Evolutionary conservation across 352 stramenopile genomes (phyloP), one percentile per base, ranked within the genome.

Genomic region (Elongisporangium prolatum): DNA sequence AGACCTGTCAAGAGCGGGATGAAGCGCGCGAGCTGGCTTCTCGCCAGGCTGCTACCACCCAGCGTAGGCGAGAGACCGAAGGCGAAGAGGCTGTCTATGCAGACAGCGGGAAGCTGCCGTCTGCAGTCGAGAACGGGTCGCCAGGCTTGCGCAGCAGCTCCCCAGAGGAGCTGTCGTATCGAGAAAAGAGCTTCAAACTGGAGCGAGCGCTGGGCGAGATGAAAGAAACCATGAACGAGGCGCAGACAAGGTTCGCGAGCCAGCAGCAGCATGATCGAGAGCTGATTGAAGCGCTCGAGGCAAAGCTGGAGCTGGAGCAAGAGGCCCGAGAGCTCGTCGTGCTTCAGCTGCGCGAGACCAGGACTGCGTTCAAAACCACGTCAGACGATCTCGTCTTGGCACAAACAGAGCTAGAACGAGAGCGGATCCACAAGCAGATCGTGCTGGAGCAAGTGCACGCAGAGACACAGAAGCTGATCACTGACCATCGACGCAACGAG

Each of bases 221-320:
- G 5, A 88, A 90, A 22, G 57, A 75, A 16, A 57, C 65, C 0
- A 65, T 88, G 14, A 56, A 50, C 4, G 54, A 68, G 6, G 28
- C 76, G 16, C 71, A 81, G 56, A 56, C 69, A 0, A 59, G 65
- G 10, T 50, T 90, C 14, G 28, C 54, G 0, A 53, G 59, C 0
- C 72, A 78, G 54, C 69, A 68, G 21, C 40, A 64, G 7, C 67
- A 65, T 10, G 67, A 78, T 52, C 28, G 54, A 40, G 40, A 68
- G 16, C 65, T 63, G 3, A 80, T 81, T n/a, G 62, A 77, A 20
- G 16, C 37, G 13, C 48, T 92, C 5, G 67, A 74, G 22, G 83
- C 83, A 0, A 75, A 86, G 54, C 54, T 89, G 2, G 53, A 74
- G 38, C 44, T 90, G 8, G 83, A 92, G 49, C 75, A 71, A 10